Conservation (phyloP, 495 filamentous ascomycete genomes). For the Aspergillus affinis region DNA sequence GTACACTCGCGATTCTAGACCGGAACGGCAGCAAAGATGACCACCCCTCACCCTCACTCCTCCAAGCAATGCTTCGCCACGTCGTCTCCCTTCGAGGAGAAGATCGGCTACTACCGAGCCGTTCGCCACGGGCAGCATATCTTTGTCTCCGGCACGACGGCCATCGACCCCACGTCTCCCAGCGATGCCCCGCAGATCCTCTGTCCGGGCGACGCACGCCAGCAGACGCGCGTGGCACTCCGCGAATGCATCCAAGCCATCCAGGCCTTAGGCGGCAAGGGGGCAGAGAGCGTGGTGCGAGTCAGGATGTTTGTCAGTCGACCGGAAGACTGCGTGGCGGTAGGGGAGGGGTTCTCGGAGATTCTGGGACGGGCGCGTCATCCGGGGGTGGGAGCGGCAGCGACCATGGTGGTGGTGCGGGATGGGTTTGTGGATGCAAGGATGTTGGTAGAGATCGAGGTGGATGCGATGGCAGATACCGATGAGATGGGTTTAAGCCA, state of each 20-base stretch:
- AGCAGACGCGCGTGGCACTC: constrained; percentile 40
- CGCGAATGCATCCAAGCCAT: constrained; percentile 42
- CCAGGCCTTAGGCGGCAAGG: constrained; percentile 39
- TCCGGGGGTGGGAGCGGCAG: constrained; percentile 34
- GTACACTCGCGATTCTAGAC: not conserved
- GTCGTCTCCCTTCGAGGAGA: constrained; percentile 43
- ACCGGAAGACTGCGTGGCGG: constrained; percentile 33
- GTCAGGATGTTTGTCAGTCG: constrained; percentile 42
- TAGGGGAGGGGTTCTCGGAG: constrained; percentile 37
- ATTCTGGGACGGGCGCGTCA: constrained; percentile 30
- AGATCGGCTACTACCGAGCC: constrained; percentile 49
- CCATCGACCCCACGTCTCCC: constrained; percentile 36
- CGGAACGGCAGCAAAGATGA: constrained; percentile 1
- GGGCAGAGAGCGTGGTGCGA: constrained; percentile 37
- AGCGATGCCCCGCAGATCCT: constrained; percentile 33
- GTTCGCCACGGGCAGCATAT: constrained; percentile 43
- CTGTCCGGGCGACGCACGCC: constrained; percentile 38
- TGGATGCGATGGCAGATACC: constrained; percentile 31
- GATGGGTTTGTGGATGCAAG: constrained; percentile 43
- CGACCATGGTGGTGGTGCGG: constrained; percentile 44
- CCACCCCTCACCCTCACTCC: not conserved
- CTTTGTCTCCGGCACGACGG: constrained; percentile 49
- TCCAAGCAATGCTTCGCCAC: constrained; percentile 33
- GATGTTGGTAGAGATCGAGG: constrained; percentile 50
- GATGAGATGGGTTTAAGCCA: too few species aligned